Base-by-base conservation (phyloP, 176 grass and related monocot genomes). In the Sorghum bicolor region DNA sequence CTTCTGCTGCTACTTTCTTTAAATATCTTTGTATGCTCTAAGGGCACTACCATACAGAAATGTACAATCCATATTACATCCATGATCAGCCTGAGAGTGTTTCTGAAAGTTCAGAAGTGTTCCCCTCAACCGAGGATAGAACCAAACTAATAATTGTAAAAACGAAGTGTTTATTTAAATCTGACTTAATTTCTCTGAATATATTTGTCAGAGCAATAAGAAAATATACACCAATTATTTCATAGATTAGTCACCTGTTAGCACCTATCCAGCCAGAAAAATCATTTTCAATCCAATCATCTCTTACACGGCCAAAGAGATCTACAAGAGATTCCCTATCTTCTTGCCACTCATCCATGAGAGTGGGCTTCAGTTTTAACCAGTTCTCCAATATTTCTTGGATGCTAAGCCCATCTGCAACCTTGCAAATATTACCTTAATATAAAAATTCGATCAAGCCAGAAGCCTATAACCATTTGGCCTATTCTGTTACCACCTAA, bases 231-330 rank as follows among this genome's bases (percentile, higher is more conserved):
- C 19, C 50, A 81, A 75, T 62, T 73, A 79, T 76, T 70, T 71
- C 37, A 64, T 66, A 77, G 38, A 65, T 12, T 3, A 83, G 53
- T 38, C 13, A 94, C 92, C 95, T 94, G 90, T 98, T 98, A 83
- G 95, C 85, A 34, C 82, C 85, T 48, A 98, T 98, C 92, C 95
- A 98, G 43, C 90, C 91, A 53, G 88, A 64, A 40, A 98, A 81
- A 91, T 98, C 92, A 98, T 91, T 98, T 86, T 93, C 87, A 32
- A 98, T 91, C 95, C 95, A 98, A 63, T 94, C 90, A 90, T 98
- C 92, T 84, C 95, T 91, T 75, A 98, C 81, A 71, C 15, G 85
- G 2, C 92, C 95, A 87, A 98, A 98, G 47, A 98, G 86, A 91
- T 93, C 79, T 67, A 98, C 71, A 48, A 98, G 80, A 76, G 76